These are phyloP conservation scores for Fraxinus ornus DNA, from an alignment of 305 asterid genomes.

Conservation along the genomic window DNA sequence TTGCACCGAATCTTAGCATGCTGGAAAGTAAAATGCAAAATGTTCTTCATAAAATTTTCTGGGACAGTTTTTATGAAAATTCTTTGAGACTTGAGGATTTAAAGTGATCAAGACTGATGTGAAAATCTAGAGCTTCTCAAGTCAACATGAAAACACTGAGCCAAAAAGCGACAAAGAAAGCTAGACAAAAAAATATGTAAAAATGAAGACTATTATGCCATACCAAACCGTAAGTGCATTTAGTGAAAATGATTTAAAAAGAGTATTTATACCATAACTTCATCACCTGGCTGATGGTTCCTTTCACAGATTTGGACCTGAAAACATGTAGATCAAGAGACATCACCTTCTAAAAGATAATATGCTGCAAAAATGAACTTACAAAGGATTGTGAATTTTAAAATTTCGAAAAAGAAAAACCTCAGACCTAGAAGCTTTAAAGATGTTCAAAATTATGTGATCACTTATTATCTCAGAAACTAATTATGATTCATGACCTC, in stretches of 20 bases:
- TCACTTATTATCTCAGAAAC: background rate
- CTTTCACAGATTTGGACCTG: conserved; percentile 93
- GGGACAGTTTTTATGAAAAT: background rate
- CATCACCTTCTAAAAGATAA: conserved; percentile 20
- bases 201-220: background rate
- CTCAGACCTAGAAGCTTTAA: background rate
- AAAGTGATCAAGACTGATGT: background rate
- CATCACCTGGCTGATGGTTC: conserved; percentile 91
- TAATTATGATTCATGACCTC: background rate
- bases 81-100: background rate
- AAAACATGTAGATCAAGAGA: conserved; percentile 30
- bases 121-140: background rate
- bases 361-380: background rate
- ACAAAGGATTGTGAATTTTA: background rate
- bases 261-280: conserved; percentile 56
- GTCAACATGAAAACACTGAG: background rate
- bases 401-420: background rate
- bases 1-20: background rate
- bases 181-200: background rate
- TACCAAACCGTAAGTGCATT: background rate
- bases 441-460: conserved; percentile 8
- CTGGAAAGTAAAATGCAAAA: background rate
- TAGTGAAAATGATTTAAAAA: background rate
- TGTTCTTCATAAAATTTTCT: background rate
- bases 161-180: background rate